Base-by-base conservation (phyloP, 768 basidiomycete species). In the Vararia minispora region DNA sequence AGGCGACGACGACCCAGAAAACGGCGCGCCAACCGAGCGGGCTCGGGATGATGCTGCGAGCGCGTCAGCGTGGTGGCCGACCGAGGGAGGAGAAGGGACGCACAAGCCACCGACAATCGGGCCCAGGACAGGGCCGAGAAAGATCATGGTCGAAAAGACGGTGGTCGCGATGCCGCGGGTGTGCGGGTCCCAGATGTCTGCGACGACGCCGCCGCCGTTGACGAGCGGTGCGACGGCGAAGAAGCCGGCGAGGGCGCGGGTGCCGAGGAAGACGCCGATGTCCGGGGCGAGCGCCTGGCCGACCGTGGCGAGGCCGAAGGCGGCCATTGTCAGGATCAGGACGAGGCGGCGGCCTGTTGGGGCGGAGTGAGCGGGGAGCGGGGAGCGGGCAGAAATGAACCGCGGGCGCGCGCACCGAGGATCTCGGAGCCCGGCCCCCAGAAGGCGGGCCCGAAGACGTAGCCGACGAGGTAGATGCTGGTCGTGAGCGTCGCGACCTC, bases 151-250 rank as follows among this genome's bases (percentile, higher is more conserved):
- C 3, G 39, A 35, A 23, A 50, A 46, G 27, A 53, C 17, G 33
- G 45, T 46, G 14, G 44, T 35, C 2, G 54, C 50, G 10, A 44
- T 46, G 18, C 54, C 54, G 5, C 54, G 35, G 10, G 31, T 45
- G 21, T 39, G 22, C 6, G 54, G 35, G 28, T 52, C 44, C 49
- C 52, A 56, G 20, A 55, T 45, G 32, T 55, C 54, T 11, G 53
- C 49, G 12, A 55, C 47, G 28, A 56, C 40, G 0, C 52, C 50
- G 2, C 42, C 43, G 8, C 36, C 28, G 27, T 44, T 51, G 11
- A 49, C 51, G 21, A 56, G 37, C 3, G 54, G 52, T 5, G 44
- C 43, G 12, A 35, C 39, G 20, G 45, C 39, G 26, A 56, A 53
- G 33, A 47, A 43, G 2, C 54, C 54, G 23, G 41, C 46, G 4